Evolutionary conservation across 345 rosid genomes (phyloP).

Genomic region (Jatropha curcas): DNA sequence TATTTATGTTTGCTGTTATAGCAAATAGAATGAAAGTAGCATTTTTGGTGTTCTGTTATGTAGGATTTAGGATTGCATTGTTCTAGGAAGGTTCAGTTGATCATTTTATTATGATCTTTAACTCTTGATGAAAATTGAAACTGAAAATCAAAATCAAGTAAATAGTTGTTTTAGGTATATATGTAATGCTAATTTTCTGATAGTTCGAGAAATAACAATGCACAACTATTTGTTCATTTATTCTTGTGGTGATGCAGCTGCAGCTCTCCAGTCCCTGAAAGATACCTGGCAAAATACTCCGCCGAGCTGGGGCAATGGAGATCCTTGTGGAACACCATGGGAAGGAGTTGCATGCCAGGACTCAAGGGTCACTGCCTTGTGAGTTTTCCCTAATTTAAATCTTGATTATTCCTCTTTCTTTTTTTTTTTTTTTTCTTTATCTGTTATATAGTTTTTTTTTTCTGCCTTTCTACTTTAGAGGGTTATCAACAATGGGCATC

Average conservation of each 20-base stretch:
- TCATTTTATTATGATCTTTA: background rate
- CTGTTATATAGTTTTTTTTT: too few relatives aligned
- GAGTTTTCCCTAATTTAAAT: slow-evolving; percentile 24
- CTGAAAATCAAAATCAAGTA: background rate
- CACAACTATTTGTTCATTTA: background rate
- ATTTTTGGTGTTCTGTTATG: too few relatives aligned
- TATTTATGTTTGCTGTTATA: background rate
- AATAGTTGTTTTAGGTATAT: background rate
- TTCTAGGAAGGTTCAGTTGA: background rate
- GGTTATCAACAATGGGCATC: slow-evolving; percentile 80
- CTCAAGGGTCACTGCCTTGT: slow-evolving; percentile 81
- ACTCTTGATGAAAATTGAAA: background rate
- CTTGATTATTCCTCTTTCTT: background rate
- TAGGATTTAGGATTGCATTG: too few relatives aligned
- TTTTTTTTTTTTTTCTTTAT: background rate
- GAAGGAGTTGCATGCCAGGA: slow-evolving; percentile 78
- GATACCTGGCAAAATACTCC: slow-evolving; percentile 75
- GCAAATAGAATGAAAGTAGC: too few relatives aligned
- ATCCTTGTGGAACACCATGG: slow-evolving; percentile 87
- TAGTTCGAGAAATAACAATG: background rate
- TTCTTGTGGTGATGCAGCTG: slow-evolving; percentile 43
- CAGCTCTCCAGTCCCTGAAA: slow-evolving; percentile 74
- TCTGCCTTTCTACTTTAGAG: slow-evolving; percentile 40
- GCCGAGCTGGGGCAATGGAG: slow-evolving; percentile 67
- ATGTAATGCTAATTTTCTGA: background rate